These are phyloP conservation scores for Exidia glandulosa DNA, from an alignment of 768 basidiomycete species.

Conservation along the genomic window DNA sequence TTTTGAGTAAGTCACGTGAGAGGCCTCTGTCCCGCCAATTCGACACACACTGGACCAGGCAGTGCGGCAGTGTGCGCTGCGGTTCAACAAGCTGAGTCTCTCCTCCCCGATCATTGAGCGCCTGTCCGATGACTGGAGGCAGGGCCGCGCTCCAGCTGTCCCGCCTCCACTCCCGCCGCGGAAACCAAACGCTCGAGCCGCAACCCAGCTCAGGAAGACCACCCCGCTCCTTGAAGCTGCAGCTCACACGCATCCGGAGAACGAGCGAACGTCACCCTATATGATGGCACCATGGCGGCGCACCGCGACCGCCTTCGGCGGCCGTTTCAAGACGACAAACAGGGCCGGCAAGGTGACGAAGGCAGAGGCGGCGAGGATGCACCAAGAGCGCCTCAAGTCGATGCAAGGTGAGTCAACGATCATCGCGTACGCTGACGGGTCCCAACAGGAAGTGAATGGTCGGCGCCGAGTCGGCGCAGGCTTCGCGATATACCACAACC, in stretches of 20 bases:
- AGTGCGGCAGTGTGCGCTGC: background rate
- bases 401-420: background rate
- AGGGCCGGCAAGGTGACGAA: background rate
- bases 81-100: slow-evolving; percentile 4
- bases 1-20: no score
- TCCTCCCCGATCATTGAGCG: slow-evolving; percentile 2
- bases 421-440: slow-evolving; percentile 9
- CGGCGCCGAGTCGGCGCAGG: slow-evolving; percentile 2
- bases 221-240: background rate
- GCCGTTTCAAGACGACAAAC: background rate
- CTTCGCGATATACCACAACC: background rate
- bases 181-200: background rate
- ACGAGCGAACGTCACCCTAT: background rate
- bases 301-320: background rate
- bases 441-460: background rate
- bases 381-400: background rate
- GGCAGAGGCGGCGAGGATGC: background rate
- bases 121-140: slow-evolving; percentile 2
- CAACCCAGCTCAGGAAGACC: background rate
- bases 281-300: background rate
- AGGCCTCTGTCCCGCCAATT: slow-evolving; percentile 23
- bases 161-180: slow-evolving; percentile 1
- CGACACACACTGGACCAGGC: slow-evolving; percentile 1
- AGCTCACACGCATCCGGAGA: background rate
- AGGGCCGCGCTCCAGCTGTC: background rate